Evolutionary conservation across 75 land plant genomes (phyloP), one percentile per base, ranked within the genome.

Genomic region (Gnetum montanum): DNA sequence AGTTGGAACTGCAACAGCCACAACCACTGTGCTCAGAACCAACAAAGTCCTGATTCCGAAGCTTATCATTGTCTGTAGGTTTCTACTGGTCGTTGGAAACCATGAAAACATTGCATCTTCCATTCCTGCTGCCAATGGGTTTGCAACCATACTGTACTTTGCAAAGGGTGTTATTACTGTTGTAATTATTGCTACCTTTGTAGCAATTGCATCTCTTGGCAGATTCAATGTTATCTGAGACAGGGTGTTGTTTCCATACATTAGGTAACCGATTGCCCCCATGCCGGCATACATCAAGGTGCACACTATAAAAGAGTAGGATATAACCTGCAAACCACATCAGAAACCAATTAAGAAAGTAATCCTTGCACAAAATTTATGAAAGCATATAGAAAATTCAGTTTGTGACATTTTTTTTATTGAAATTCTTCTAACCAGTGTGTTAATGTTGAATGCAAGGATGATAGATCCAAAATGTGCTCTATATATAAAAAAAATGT

Each of bases 1-100:
- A 46, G 78, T 75, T 3, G 97, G 97, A 12, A 91, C 46, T 0
- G 70, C n/a, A 1, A 82, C 45, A 0, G 97, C 97, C 4, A 87
- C 77, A 19, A 78, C 16, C 1, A 83, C 78, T 15, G 80, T 87
- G 69, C 76, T 73, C 4, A 57, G 0, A 4, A 87, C 74, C 40
- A 91, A 44, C 6, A 71, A 15, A 8, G 93, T 75, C 16, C 94
- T 57, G 52, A 88, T 68, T 15, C 66, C 15, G 11, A 70, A 34
- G 57, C 65, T n/a, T n/a, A n/a, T n/a, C 69, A 43, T 7, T 28
- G 28, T 15, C 25, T 33, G 30, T 3, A 7, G 25, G 13, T n/a
- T n/a, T n/a, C n/a, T n/a, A n/a, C n/a, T n/a, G n/a, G n/a, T n/a
- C n/a, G n/a, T n/a, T n/a, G n/a, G n/a, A n/a, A n/a, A 22, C 63